phyloP scores from a whole-genome alignment of 2,329 filamentous ascomycete species.

The Bisporella sp. region DNA sequence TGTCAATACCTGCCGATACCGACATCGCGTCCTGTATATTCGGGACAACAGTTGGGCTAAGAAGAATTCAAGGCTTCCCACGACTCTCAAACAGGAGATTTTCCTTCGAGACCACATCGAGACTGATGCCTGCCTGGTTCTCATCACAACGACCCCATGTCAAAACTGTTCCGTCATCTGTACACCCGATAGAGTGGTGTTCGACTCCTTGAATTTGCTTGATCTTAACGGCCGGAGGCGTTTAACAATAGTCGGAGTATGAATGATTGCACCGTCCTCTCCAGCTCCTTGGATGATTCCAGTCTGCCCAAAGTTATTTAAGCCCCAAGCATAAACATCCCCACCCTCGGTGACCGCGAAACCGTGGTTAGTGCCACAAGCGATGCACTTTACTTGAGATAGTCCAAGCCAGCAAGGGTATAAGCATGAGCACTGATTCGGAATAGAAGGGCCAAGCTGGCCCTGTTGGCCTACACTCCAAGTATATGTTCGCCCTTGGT shows the following conservation, averaged over 20 bases:
- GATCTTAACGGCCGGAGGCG: conserved; percentile 57
- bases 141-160: conserved; percentile 54
- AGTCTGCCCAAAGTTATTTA: conserved; percentile 83
- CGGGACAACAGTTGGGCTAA: conserved; percentile 51
- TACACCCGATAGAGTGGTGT: conserved; percentile 67
- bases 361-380: conserved; percentile 68
- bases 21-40: conserved; percentile 44
- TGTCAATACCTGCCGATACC: conserved; percentile 62
- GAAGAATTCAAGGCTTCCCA: conserved; percentile 62
- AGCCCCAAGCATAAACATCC: conserved; percentile 72
- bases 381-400: conserved; percentile 32
- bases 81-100: conserved; percentile 58
- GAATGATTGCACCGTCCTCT: conserved; percentile 63
- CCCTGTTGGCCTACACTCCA: conserved; percentile 65
- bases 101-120: conserved; percentile 47
- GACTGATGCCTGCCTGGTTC: conserved; percentile 49
- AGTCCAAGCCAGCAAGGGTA: conserved; percentile 25
- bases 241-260: conserved; percentile 56
- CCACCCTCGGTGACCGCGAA: conserved; percentile 66
- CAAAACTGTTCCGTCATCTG: conserved; percentile 47
- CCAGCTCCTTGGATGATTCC: conserved; percentile 58
- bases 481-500: conserved; percentile 50
- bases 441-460: conserved; percentile 48
- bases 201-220: conserved; percentile 62
- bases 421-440: conserved; percentile 21